Percentiles rank a stretch among this genome's conserved stretches.
Conservation (phyloP, 2,329 filamentous ascomycete species). For the Trichoderma asperellum region DNA sequence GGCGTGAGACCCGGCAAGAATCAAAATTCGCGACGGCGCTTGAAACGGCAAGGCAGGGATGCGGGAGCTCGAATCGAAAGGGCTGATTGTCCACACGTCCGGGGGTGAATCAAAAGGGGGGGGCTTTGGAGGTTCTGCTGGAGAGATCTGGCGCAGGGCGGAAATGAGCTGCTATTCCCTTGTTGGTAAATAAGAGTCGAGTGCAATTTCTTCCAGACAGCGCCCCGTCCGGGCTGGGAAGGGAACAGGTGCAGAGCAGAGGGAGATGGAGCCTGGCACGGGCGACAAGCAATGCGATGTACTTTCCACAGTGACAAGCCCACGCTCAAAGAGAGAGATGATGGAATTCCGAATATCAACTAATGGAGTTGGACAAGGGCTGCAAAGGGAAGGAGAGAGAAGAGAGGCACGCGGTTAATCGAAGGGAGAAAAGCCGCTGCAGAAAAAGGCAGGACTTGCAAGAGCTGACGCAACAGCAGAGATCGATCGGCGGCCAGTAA, state of each 20-base stretch:
- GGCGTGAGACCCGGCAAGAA: constrained; percentile 22
- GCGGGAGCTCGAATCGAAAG: constrained; percentile 22
- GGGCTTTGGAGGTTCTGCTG: constrained; percentile 26
- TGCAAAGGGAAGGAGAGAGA: not conserved
- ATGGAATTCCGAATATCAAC: not conserved
- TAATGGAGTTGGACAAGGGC: not conserved
- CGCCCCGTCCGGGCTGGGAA: constrained; percentile 8
- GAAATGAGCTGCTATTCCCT: constrained; percentile 30
- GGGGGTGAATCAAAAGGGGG: constrained; percentile 29
- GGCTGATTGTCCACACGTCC: constrained; percentile 26
- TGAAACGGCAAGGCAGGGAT: constrained; percentile 32
- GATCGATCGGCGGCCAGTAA: constrained; percentile 27
- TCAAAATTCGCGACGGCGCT: constrained; percentile 26
- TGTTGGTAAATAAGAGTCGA: constrained; percentile 27
- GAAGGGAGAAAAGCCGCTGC: constrained; percentile 7
- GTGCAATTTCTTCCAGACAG: constrained; percentile 28
- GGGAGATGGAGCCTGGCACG: constrained; percentile 9
- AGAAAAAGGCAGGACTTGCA: not conserved
- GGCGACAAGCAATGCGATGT: not conserved
- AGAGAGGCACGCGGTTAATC: not conserved
- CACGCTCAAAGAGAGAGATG: not conserved
- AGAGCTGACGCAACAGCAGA: constrained; percentile 22
- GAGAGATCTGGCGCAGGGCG: constrained; percentile 28
- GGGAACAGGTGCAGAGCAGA: not conserved
- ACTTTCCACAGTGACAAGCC: not conserved